phyloP scores from a whole-genome alignment of 176 grass and related monocot genomes.

The Alloteropsis semialata region DNA sequence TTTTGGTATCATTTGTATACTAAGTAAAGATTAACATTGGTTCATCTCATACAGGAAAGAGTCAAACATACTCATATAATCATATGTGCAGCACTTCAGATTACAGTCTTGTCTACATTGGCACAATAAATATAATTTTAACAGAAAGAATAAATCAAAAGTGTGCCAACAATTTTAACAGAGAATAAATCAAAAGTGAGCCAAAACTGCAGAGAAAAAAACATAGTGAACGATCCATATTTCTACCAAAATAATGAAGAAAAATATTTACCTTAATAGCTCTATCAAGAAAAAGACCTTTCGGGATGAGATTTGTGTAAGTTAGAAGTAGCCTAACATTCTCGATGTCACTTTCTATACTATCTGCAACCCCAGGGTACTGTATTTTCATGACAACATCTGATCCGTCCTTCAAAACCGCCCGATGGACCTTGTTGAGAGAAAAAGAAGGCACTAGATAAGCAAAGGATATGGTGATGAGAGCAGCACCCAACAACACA shows the following conservation, averaged over 20 bases:
- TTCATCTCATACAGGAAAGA: conserved; percentile 8
- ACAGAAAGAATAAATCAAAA: neutral
- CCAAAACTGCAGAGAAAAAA: neutral
- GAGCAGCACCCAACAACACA: neutral
- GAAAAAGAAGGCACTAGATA: neutral
- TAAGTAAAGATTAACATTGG: neutral
- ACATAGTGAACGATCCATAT: neutral
- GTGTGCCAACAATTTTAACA: neutral
- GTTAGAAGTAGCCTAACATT: conserved; percentile 83
- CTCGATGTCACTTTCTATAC: conserved; percentile 96
- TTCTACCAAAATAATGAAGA: neutral
- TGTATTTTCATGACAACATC: conserved; percentile 97
- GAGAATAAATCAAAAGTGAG: neutral
- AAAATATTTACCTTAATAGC: conserved; percentile 83
- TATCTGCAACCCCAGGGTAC: conserved; percentile 92
- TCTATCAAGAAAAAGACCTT: conserved; percentile 97
- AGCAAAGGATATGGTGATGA: conserved; percentile 2
- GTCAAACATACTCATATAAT: neutral
- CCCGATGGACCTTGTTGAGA: conserved; percentile 70
- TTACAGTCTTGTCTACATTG: neutral
- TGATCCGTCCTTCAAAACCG: conserved; percentile 74
- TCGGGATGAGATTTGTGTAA: conserved; percentile 96
- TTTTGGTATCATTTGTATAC: neutral
- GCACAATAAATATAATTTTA: conserved; percentile 10
- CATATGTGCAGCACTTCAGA: neutral